Conservation (phyloP, 805 yeast species). For the Ogataea henricii region DNA sequence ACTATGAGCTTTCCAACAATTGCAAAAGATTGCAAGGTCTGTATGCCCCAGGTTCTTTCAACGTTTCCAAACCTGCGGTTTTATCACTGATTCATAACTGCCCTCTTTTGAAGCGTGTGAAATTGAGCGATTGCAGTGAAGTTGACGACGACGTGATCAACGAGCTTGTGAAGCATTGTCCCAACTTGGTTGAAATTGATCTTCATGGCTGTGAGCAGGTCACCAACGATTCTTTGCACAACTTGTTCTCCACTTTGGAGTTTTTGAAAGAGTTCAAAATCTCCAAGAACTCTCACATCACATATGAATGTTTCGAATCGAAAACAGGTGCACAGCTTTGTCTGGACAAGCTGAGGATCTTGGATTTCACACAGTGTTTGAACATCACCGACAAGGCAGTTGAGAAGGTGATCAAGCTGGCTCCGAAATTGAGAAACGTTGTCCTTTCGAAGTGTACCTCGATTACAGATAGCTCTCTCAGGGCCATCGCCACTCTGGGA, state of each 20-base stretch:
- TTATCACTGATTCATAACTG: slow-evolving; percentile 59
- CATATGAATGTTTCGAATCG: slow-evolving; percentile 60
- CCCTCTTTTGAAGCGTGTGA: slow-evolving; percentile 77
- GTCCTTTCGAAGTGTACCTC: slow-evolving; percentile 86
- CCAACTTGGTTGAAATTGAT: slow-evolving; percentile 85
- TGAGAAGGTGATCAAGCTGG: slow-evolving; percentile 66
- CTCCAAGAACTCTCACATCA: slow-evolving; percentile 67
- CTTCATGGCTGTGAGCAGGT: slow-evolving; percentile 78
- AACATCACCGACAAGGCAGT: slow-evolving; percentile 80
- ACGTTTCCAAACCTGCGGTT: slow-evolving; percentile 68
- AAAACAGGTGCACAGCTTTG: slow-evolving; percentile 33
- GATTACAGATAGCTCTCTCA: slow-evolving; percentile 78
- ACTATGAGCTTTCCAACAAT: slow-evolving; percentile 62
- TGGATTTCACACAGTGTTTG: slow-evolving; percentile 84
- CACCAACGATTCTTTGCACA: slow-evolving; percentile 60
- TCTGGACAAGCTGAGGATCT: slow-evolving; percentile 70
- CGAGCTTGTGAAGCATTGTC: slow-evolving; percentile 69
- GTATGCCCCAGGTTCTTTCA: slow-evolving; percentile 81
- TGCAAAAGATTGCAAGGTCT: slow-evolving; percentile 85
- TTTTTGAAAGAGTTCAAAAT: slow-evolving; percentile 83
- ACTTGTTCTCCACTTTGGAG: slow-evolving; percentile 60
- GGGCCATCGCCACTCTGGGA: slow-evolving; percentile 71
- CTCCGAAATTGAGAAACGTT: slow-evolving; percentile 86
- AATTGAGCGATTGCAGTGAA: slow-evolving; percentile 68
- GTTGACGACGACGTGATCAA: slow-evolving; percentile 65